Conservation (phyloP, 148 eudicot species). For the Heliamphora exappendiculata region DNA sequence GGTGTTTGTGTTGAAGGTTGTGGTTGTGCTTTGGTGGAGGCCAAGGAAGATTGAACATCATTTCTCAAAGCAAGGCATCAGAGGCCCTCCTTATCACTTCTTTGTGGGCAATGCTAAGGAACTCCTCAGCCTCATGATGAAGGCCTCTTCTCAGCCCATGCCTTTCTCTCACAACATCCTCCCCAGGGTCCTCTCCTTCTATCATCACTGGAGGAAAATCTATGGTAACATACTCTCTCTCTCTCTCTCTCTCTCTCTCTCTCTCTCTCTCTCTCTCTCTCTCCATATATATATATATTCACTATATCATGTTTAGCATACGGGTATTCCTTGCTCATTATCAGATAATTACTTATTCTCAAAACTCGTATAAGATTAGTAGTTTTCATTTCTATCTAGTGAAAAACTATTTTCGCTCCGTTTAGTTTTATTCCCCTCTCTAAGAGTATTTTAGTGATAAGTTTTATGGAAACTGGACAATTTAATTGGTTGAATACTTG, state of each 20-base stretch:
- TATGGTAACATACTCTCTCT: slow-evolving; percentile 44
- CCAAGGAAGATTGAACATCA: slow-evolving; percentile 68
- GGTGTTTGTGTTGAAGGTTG: slow-evolving; percentile 32
- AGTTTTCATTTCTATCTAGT: no score
- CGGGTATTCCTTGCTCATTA: no score
- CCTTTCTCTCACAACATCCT: slow-evolving; percentile 75
- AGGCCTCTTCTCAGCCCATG: slow-evolving; percentile 70
- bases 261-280: slow-evolving; percentile 19
- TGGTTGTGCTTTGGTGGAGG: slow-evolving; percentile 72
- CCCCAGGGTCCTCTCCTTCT: slow-evolving; percentile 91
- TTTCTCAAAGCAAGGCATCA: slow-evolving; percentile 79
- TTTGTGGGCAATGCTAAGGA: slow-evolving; percentile 86
- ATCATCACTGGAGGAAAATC: slow-evolving; percentile 92
- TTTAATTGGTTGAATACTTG: no score
- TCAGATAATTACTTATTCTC: no score
- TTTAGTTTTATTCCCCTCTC: neutral
- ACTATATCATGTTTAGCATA: no score
- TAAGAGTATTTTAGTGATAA: no score
- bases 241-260: neutral
- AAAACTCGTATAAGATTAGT: no score
- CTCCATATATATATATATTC: slow-evolving; percentile 8
- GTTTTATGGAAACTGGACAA: no score
- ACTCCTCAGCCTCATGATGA: slow-evolving; percentile 59
- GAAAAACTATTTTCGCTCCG: no score
- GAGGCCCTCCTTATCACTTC: slow-evolving; percentile 79